Evolutionary conservation across 2,329 filamentous ascomycete genomes (phyloP), one percentile per base, ranked within the genome.

Genomic region (Huntiella savannae): DNA sequence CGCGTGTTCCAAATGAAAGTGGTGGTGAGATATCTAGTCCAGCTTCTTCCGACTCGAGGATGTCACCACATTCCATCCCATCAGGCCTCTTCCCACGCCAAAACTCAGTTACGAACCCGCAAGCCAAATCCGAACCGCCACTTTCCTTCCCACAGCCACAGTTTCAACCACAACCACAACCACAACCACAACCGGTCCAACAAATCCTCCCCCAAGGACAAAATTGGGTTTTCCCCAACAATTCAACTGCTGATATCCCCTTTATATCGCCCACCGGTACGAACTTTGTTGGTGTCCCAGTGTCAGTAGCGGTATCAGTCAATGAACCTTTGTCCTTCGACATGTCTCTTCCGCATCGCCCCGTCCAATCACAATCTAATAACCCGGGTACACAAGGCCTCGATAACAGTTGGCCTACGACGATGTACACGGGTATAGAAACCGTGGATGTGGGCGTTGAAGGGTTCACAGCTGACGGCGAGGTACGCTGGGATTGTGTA

Each of bases 31-130:
- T 47, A 5, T 47, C 48, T 7, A 50, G 45, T 33, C 45, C 48
- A 5, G 37, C 45, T 17, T 50, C 48, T 19, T 45, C 48, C 1
- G 41, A 50, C 19, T 50, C 48, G 15, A 40, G 33, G n/a, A 47
- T 47, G 45, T 50, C 48, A 3, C 48, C 48, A 4, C 36, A 41
- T 15, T 50, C 41, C 16, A 13, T 37, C 13, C 36, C 35, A 7
- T 37, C 22, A 4, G 32, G 15, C 17, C 19, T 44, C 10, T 38
- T 43, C 5, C 45, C 45, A 12, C 43, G 35, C 3, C 43, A 38
- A 13, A 15, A 28, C 12, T 38, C 34, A 38, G 37, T 45, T 12
- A 32, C 40, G 4, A 16, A 32, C n/a, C 40, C 11, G 19, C 22
- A 12, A 41, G 19, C 13, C 12, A 19, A 41, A 15, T 28, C 22